phyloP scores from a whole-genome alignment of 768 basidiomycete species.

The Suillus spraguei region DNA sequence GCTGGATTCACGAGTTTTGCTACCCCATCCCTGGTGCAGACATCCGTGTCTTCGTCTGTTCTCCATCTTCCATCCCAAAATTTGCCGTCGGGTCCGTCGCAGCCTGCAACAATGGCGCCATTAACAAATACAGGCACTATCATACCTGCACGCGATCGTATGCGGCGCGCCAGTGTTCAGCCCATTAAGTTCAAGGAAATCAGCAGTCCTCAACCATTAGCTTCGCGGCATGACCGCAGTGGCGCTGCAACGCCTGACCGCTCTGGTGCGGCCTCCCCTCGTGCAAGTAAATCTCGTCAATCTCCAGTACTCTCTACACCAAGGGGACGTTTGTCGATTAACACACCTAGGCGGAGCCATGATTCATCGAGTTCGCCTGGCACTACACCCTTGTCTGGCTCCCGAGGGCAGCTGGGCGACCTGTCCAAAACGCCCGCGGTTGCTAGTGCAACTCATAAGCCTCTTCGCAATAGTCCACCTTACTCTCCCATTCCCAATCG shows the following conservation, averaged over 20 bases:
- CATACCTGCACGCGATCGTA: constrained; percentile 50
- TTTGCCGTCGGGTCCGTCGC: constrained; percentile 54
- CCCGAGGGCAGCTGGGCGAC: constrained; percentile 37
- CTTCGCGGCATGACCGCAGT: constrained; percentile 35
- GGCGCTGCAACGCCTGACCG: constrained; percentile 25
- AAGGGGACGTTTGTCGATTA: constrained; percentile 33
- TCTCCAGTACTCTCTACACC: constrained; percentile 34
- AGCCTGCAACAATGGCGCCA: constrained; percentile 46
- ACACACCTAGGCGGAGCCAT: constrained; percentile 37
- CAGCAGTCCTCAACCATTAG: constrained; percentile 40
- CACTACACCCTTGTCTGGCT: constrained; percentile 45
- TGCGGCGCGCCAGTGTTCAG: constrained; percentile 42
- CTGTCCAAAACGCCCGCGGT: constrained; percentile 38
- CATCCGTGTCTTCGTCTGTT: constrained; percentile 75
- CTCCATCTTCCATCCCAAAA: constrained; percentile 65
- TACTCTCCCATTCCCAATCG: constrained; percentile 43
- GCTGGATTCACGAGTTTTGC: constrained; percentile 62
- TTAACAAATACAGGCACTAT: constrained; percentile 48
- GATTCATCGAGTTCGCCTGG: constrained; percentile 48
- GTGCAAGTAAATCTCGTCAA: constrained; percentile 35
- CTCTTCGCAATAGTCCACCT: constrained; percentile 37
- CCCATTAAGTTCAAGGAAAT: constrained; percentile 38
- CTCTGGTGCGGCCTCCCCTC: constrained; percentile 33
- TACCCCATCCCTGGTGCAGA: constrained; percentile 67
- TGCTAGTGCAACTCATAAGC: constrained; percentile 45